These are phyloP conservation scores for Verruconis gallopava DNA, from an alignment of 2,329 filamentous ascomycete species.

Conservation along the genomic window DNA sequence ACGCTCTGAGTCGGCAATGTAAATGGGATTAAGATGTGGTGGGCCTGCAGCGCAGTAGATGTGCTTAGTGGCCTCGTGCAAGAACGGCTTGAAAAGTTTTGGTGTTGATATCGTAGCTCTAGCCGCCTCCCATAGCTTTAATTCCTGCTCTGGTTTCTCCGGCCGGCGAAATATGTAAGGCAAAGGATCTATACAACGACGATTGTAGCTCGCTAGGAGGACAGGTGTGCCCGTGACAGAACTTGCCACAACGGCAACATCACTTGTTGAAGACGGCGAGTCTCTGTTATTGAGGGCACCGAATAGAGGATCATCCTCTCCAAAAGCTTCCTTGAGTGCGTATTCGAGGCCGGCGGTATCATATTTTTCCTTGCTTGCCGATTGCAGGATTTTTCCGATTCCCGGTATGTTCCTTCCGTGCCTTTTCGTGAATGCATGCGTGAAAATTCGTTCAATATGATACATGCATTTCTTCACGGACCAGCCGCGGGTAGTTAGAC, in stretches of 20 bases:
- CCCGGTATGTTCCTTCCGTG: constrained; percentile 22
- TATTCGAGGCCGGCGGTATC: constrained; percentile 26
- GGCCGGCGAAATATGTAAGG: constrained; percentile 28
- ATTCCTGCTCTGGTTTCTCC: constrained; percentile 25
- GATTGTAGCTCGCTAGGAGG: constrained; percentile 34
- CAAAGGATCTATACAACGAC: constrained; percentile 15
- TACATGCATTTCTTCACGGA: constrained; percentile 26
- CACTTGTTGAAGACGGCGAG: constrained; percentile 13
- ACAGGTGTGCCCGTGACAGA: constrained; percentile 28
- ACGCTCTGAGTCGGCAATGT: constrained; percentile 36
- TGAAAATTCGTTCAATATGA: constrained; percentile 26
- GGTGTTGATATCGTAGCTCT: constrained; percentile 39
- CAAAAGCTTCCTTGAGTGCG: constrained; percentile 22
- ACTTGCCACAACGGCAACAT: constrained; percentile 33
- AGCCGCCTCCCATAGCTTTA: constrained; percentile 40
- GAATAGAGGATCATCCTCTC: constrained; percentile 24
- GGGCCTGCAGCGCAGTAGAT: constrained; percentile 34
- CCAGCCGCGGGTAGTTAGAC: constrained; percentile 26
- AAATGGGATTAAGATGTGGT: constrained; percentile 38
- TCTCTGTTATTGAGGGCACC: constrained; percentile 17
- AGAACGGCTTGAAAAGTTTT: constrained; percentile 38
- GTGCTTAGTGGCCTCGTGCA: constrained; percentile 33
- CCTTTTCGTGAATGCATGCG: constrained; percentile 29
- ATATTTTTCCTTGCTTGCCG: constrained; percentile 21
- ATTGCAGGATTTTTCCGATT: constrained; percentile 20